Evolutionary conservation across 176 grass and related monocot genomes (phyloP).

Genomic region (Microstegium vimineum): DNA sequence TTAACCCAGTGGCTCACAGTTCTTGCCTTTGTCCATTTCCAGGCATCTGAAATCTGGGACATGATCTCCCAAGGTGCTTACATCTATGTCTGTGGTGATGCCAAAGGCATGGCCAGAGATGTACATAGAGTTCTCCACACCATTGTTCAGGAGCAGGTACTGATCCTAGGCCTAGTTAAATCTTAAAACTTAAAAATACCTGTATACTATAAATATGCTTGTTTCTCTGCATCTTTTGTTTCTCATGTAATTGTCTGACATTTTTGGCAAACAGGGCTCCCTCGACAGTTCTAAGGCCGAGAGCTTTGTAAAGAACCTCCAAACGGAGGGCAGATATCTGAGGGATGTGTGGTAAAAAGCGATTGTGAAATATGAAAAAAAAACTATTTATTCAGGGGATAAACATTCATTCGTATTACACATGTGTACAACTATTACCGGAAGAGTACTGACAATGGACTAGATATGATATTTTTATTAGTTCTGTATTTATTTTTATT

Average conservation of each 20-base stretch:
- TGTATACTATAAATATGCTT: not conserved
- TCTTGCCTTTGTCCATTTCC: not conserved
- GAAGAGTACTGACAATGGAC: conserved; percentile 16
- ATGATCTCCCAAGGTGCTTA: conserved; percentile 71
- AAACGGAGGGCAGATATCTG: conserved; percentile 73
- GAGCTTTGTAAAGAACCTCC: conserved; percentile 84
- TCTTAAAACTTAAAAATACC: not conserved
- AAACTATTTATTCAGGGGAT: not conserved
- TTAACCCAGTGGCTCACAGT: not conserved
- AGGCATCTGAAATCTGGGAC: conserved; percentile 83
- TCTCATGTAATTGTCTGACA: not conserved
- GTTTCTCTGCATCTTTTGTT: conserved; percentile 12
- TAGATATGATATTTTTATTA: conserved; percentile 25
- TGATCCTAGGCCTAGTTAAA: not conserved
- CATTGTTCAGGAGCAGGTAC: conserved; percentile 87
- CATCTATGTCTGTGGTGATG: conserved; percentile 91
- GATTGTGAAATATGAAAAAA: not conserved
- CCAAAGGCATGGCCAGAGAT: conserved; percentile 95
- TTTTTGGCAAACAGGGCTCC: conserved; percentile 42
- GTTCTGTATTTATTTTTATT: not conserved
- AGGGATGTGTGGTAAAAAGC: conserved; percentile 82
- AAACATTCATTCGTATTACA: conserved; percentile 23
- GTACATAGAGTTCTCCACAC: conserved; percentile 83
- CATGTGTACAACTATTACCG: not conserved
- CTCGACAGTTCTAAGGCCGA: conserved; percentile 72